A percentile compares a stretch with the other conserved stretches of the same genome.
These are phyloP conservation scores for Glycyrrhiza uralensis DNA, from an alignment of 306 rosid genomes.

Conservation along the genomic window DNA sequence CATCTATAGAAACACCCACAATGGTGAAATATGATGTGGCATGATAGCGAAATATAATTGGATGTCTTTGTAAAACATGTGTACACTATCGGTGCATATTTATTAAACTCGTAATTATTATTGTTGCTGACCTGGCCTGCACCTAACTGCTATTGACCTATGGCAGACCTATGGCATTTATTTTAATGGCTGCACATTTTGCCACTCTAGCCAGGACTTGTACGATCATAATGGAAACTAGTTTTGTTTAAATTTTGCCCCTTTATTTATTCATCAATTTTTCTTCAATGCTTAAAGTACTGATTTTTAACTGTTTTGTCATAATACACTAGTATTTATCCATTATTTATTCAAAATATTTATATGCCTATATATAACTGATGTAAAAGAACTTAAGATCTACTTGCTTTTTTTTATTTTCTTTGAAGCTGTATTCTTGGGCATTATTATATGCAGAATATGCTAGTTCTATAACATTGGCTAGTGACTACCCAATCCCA, in stretches of 20 bases:
- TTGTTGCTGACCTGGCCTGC: background rate
- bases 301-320: background rate
- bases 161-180: background rate
- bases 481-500: background rate
- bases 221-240: background rate
- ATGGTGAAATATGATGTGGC: too few relatives aligned
- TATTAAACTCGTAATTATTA: too few relatives aligned
- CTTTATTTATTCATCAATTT: background rate
- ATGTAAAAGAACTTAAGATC: slow-evolving; percentile 14
- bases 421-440: background rate
- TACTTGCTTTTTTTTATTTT: background rate
- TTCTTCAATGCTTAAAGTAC: background rate
- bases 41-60: too few relatives aligned
- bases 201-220: background rate
- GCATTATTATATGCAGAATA: background rate
- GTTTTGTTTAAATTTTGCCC: background rate
- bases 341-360: background rate
- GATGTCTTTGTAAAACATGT: too few relatives aligned
- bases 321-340: background rate
- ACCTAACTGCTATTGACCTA: background rate
- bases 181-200: background rate
- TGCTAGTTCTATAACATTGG: background rate
- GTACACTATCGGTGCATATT: too few relatives aligned
- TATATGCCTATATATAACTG: background rate
- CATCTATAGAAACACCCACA: too few relatives aligned